Evolutionary conservation across 23 red algal genomes (phyloP).

Genomic region (Chondrus crispus): DNA sequence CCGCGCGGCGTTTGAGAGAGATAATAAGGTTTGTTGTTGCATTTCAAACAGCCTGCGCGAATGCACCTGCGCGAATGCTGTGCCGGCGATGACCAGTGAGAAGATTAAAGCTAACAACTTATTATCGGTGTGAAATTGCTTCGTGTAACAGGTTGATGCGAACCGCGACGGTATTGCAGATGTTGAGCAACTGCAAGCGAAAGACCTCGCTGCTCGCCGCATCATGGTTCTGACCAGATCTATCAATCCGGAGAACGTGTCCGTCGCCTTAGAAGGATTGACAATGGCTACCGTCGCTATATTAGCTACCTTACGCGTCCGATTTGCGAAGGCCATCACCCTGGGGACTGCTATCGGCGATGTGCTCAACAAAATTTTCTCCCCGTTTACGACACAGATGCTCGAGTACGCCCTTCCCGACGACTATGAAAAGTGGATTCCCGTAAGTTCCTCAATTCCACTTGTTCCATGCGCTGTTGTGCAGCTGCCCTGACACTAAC

Average conservation of each 20-base stretch:
- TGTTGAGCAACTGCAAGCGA: slow-evolving; percentile 17
- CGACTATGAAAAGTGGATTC: slow-evolving; percentile 35
- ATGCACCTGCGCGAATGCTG: neutral
- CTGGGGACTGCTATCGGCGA: slow-evolving; percentile 43
- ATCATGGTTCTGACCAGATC: slow-evolving; percentile 15
- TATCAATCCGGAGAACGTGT: slow-evolving; percentile 40
- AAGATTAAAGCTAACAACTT: neutral
- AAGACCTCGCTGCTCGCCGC: neutral
- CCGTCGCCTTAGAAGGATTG: slow-evolving; percentile 38
- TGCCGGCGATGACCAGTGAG: neutral
- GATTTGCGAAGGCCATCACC: slow-evolving; percentile 52
- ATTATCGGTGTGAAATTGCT: neutral
- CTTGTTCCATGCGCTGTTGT: neutral
- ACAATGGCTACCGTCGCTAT: slow-evolving; percentile 38
- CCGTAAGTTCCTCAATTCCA: neutral
- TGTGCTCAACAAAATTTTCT: neutral
- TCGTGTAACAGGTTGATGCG: slow-evolving; percentile 1
- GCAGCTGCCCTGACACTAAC: neutral
- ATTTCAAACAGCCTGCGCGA: neutral
- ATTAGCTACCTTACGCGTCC: slow-evolving; percentile 24
- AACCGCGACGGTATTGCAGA: slow-evolving; percentile 45
- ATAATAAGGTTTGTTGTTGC: slow-evolving; percentile 15
- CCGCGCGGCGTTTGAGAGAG: slow-evolving; percentile 3
- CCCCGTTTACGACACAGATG: neutral
- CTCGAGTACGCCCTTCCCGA: neutral